These are phyloP conservation scores for Carallia pectinifolia DNA, from an alignment of 345 rosid genomes.

Conservation along the genomic window DNA sequence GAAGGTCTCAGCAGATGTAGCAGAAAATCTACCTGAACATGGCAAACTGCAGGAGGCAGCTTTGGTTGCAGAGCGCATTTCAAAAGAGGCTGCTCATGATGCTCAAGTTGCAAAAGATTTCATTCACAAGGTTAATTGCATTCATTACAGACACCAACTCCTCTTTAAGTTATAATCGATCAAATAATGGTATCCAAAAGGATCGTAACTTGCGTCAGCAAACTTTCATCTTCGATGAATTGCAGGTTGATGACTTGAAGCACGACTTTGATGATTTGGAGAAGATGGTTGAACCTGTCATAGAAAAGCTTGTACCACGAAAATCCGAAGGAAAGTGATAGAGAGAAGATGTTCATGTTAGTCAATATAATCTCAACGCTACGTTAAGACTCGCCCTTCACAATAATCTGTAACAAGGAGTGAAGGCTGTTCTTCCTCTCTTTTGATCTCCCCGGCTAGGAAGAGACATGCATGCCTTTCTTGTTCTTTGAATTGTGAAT, in stretches of 20 bases:
- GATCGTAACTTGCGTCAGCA: too few species aligned
- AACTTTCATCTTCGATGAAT: not conserved
- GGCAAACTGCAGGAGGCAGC: constrained; percentile 58
- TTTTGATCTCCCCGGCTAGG: too few species aligned
- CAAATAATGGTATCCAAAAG: not conserved
- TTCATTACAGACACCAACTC: not conserved
- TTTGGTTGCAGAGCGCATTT: constrained; percentile 43
- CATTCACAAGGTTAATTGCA: constrained; percentile 47
- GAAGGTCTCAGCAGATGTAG: constrained; percentile 21
- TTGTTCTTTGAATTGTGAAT: too few species aligned
- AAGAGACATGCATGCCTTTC: too few species aligned
- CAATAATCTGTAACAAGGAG: too few species aligned
- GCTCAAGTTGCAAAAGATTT: constrained; percentile 46
- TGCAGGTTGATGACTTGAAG: constrained; percentile 50
- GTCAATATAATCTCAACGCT: too few species aligned
- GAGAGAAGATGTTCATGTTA: not conserved
- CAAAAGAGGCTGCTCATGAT: constrained; percentile 60
- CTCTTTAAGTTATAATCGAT: not conserved
- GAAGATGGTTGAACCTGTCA: constrained; percentile 48
- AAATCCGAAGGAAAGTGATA: constrained; percentile 17
- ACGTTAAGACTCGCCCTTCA: too few species aligned
- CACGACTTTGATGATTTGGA: constrained; percentile 57
- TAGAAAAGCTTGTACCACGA: constrained; percentile 30
- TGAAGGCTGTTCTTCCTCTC: too few species aligned
- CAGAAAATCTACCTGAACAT: constrained; percentile 48